Conservation (phyloP, 2,329 filamentous ascomycete species). For the Xylaria sp. region DNA sequence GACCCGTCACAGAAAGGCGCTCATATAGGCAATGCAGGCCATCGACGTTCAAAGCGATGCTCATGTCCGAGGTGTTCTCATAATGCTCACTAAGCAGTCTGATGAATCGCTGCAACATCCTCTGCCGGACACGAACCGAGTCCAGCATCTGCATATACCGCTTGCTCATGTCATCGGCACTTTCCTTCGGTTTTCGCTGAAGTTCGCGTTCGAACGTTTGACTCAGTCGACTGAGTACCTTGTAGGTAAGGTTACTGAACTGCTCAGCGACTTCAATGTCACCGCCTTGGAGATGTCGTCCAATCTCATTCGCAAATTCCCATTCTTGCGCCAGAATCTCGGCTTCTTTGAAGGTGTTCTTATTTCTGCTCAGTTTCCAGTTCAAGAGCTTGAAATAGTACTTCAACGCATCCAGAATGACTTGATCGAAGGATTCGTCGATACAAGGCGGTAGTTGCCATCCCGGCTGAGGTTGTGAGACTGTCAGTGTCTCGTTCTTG, state of each 20-base stretch:
- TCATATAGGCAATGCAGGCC: conserved; percentile 73
- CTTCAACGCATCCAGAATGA: conserved; percentile 86
- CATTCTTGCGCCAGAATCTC: conserved; percentile 97
- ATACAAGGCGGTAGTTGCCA: conserved; percentile 97
- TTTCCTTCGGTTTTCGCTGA: conserved; percentile 77
- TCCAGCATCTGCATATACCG: conserved; percentile 93
- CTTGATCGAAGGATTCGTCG: conserved; percentile 89
- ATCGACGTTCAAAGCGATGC: conserved; percentile 65
- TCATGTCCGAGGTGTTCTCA: conserved; percentile 94
- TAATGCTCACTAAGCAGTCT: conserved; percentile 87
- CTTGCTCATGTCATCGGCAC: conserved; percentile 85
- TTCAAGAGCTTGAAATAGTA: conserved; percentile 99
- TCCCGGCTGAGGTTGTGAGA: conserved; percentile 80
- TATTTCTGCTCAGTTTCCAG: conserved; percentile 95
- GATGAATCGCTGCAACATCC: conserved; percentile 94
- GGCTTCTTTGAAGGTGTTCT: conserved; percentile 98
- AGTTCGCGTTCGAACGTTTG: conserved; percentile 89
- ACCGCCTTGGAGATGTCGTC: conserved; percentile 82
- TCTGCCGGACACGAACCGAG: conserved; percentile 89
- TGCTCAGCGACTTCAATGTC: conserved; percentile 97
- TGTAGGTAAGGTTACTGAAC: conserved; percentile 89
- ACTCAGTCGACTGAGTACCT: conserved; percentile 82
- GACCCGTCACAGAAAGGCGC: conserved; percentile 71
- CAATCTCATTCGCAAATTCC: conserved; percentile 94
- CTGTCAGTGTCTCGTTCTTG: conserved; percentile 79